Evolutionary conservation across 2,329 filamentous ascomycete species (phyloP), one percentile per base, ranked within the genome.

Genomic region (Arthrobotrys megalospora): DNA sequence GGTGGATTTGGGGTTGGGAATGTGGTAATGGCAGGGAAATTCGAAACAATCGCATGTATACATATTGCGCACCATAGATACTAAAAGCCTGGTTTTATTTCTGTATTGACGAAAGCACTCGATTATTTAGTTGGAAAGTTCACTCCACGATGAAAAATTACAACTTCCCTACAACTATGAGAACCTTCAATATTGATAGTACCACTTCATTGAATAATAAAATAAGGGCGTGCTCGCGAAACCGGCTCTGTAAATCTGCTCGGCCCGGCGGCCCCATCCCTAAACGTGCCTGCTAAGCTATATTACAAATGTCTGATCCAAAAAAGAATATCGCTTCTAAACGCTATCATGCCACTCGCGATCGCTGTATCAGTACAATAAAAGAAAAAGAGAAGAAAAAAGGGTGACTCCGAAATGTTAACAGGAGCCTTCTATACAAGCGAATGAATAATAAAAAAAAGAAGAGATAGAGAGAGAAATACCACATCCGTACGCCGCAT

Each of bases 11-110:
- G 36, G 8, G 34, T 36, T 14, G 36, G 12, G 8, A 8, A 38
- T 28, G 24, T 28, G 5, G 24, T 28, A 28, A 28, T 28, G 24
- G 12, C 36, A 38, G 8, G 2, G 36, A 38, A 6, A 36, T 36
- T 36, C 11, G 34, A 5, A 38, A 38, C 8, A 55, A 52, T 43
- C 58, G 19, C 38, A 50, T 86, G 86, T 24, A 52, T 86, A 66
- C 84, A 86, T 68, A 86, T 87, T 7, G 84, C 85, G 68, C 84
- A 85, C 55, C 83, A 82, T 2, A 86, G 85, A 70, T 84, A 85
- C 16, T 82, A 36, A 55, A 55, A 36, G 24, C 32, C 10, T 55
- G 43, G 24, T 28, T 28, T 28, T n/a, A 45, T 45, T 2, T 45
- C 5, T 45, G 16, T 45, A 45, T 45, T 7, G 16, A 45, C 16